These are phyloP conservation scores for Mucor piriformis DNA, from an alignment of 371 early-diverging fungal genomes.

Conservation along the genomic window DNA sequence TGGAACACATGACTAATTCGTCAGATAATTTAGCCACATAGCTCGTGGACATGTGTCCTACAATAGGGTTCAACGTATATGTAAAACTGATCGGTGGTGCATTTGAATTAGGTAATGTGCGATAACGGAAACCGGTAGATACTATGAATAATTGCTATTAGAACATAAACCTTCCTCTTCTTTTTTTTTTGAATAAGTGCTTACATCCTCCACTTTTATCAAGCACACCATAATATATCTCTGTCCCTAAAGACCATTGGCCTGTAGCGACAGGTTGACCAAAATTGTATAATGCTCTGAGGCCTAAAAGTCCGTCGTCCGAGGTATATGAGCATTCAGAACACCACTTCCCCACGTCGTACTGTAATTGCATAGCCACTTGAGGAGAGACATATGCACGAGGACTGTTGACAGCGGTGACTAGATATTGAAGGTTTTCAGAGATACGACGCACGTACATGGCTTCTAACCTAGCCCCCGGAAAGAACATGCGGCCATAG, in stretches of 20 bases:
- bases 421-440: slow-evolving; percentile 60
- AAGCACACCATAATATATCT: slow-evolving; percentile 81
- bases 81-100: slow-evolving; percentile 66
- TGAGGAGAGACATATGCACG: slow-evolving; percentile 53
- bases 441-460: slow-evolving; percentile 70
- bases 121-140: slow-evolving; percentile 74
- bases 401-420: slow-evolving; percentile 74
- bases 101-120: slow-evolving; percentile 59
- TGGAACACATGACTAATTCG: slow-evolving; percentile 72
- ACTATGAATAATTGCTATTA: slow-evolving; percentile 34
- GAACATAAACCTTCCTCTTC: neutral
- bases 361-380: slow-evolving; percentile 75
- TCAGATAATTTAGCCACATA: slow-evolving; percentile 80
- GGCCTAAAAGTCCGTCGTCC: slow-evolving; percentile 76
- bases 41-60: slow-evolving; percentile 82
- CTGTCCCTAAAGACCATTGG: slow-evolving; percentile 79
- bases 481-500: slow-evolving; percentile 77
- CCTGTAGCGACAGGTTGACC: slow-evolving; percentile 52
- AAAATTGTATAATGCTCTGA: slow-evolving; percentile 77
- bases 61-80: slow-evolving; percentile 76
- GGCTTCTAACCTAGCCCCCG: slow-evolving; percentile 78
- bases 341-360: slow-evolving; percentile 75
- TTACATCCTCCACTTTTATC: slow-evolving; percentile 89
- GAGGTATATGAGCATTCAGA: slow-evolving; percentile 78
- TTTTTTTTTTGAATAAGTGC: neutral